These are phyloP conservation scores for Voacanga thouarsii DNA, from an alignment of 257 asterid genomes.

Conservation along the genomic window DNA sequence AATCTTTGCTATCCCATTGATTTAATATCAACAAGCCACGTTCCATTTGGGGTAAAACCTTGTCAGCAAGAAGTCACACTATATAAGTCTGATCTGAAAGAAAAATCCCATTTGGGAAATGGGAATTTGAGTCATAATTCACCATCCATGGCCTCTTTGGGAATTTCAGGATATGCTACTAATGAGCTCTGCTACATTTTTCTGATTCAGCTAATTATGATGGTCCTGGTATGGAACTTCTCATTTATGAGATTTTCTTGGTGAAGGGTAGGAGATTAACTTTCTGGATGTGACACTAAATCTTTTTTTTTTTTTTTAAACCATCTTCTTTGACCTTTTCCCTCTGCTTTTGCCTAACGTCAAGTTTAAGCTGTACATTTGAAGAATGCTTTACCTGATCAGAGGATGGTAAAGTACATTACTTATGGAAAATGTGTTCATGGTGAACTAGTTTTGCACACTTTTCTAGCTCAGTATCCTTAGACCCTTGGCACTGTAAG, in stretches of 20 bases:
- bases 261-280: neutral
- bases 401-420: neutral
- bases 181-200: conserved; percentile 28
- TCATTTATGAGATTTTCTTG: conserved; percentile 7
- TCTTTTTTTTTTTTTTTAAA: neutral
- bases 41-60: conserved; percentile 64
- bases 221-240: conserved; percentile 19
- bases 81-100: conserved; percentile 21
- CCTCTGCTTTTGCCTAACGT: neutral
- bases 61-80: conserved; percentile 42
- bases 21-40: conserved; percentile 27
- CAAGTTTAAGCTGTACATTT: neutral
- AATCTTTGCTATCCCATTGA: conserved; percentile 57
- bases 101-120: conserved; percentile 28
- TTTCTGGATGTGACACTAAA: conserved; percentile 5
- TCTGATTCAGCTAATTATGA: conserved; percentile 28
- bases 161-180: conserved; percentile 21
- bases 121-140: conserved; percentile 22
- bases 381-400: neutral
- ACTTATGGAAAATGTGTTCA: neutral
- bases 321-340: no score
- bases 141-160: conserved; percentile 30
- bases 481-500: no score
- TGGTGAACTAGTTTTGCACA: neutral
- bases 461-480: neutral